phyloP scores from a whole-genome alignment of 2,329 filamentous ascomycete genomes.

The Fusarium metavorans region DNA sequence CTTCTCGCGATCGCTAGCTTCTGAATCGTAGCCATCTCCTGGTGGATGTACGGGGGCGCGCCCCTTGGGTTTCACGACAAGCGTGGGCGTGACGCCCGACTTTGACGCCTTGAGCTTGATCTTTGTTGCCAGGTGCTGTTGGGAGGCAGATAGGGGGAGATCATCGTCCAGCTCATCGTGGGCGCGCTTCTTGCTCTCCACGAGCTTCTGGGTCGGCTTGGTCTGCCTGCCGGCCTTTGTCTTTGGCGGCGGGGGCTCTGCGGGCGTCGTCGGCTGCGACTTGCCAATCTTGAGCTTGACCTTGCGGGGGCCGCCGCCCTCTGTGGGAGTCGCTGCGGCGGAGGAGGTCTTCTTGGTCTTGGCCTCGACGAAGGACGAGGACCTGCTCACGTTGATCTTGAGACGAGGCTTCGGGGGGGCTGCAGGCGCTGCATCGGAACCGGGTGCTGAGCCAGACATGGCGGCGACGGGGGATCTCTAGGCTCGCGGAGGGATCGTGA shows the following conservation, averaged over 20 bases:
- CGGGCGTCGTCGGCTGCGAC: constrained; percentile 55
- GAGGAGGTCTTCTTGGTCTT: constrained; percentile 31
- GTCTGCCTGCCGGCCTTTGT: constrained; percentile 71
- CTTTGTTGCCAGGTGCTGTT: constrained; percentile 58
- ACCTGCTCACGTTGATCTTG: constrained; percentile 55
- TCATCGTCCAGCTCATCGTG: constrained; percentile 66
- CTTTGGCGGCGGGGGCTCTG: constrained; percentile 54
- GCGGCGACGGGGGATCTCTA: constrained; percentile 10
- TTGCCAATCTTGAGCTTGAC: constrained; percentile 58
- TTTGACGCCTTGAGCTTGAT: constrained; percentile 64
- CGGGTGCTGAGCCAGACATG: constrained; percentile 47
- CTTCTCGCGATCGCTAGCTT: constrained; percentile 88
- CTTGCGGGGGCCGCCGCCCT: constrained; percentile 51
- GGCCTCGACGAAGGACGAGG: constrained; percentile 50
- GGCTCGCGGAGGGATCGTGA: background rate
- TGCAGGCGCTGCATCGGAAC: constrained; percentile 38
- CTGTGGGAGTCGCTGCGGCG: constrained; percentile 43
- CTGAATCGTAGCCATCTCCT: constrained; percentile 95
- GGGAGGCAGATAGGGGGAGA: constrained; percentile 44
- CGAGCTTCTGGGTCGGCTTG: constrained; percentile 69
- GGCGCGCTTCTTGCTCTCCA: constrained; percentile 71
- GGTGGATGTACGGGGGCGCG: constrained; percentile 75
- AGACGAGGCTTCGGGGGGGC: constrained; percentile 53
- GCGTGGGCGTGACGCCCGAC: constrained; percentile 50
- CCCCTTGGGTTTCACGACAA: constrained; percentile 73